Evolutionary conservation across 2,329 filamentous ascomycete species (phyloP), one percentile per base, ranked within the genome.

Genomic region (Diaporthe citrichinensis): DNA sequence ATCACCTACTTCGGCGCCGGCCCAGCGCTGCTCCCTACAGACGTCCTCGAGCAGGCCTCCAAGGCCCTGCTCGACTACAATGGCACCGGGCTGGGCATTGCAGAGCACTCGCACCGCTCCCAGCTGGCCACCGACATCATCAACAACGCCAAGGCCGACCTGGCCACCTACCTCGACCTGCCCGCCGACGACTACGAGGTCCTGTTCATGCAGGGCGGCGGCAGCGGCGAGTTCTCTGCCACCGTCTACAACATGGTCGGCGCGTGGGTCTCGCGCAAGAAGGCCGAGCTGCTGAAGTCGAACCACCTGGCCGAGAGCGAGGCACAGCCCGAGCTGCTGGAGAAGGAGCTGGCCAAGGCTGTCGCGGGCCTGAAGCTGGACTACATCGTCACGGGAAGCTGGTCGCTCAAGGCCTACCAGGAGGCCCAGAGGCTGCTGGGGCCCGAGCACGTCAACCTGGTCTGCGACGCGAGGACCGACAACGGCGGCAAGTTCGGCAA

Each of bases 1-100:
- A 91, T 97, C 83, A 90, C 92, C 78, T 97, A 97, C 86, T 98
- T 98, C 80, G 95, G 96, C 77, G 96, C 96, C 72, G 96, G 96
- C 78, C 96, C 96, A 67, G 95, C 96, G n/a, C 88, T 92, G 44
- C 89, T 98, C 25, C 96, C 96, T 34, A 97, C 94, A 17, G 86
- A 91, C 5, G 94, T 98, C 31, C 90, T 98, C 68, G 92, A 97
- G 84, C 89, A 88, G 59, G 95, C 95, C 69, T 92, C 95, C 1
- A 84, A 91, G 82, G 94, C 94, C 1, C 92, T 98, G 6, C 85
- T 98, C 78, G 94, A 98, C 88, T 98, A 92, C 87, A 88, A 96
- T 62, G 88, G 91, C 83, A 94, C 92, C 53, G 96, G 96, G 75
- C 89, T 98, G 73, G 95, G 95, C 71, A 90, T 98, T 58, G 95